A percentile compares a stretch with the other conserved stretches of the same genome.
These are phyloP conservation scores for Protea cynaroides DNA, from an alignment of 164 flowering plant genomes.

Conservation along the genomic window DNA sequence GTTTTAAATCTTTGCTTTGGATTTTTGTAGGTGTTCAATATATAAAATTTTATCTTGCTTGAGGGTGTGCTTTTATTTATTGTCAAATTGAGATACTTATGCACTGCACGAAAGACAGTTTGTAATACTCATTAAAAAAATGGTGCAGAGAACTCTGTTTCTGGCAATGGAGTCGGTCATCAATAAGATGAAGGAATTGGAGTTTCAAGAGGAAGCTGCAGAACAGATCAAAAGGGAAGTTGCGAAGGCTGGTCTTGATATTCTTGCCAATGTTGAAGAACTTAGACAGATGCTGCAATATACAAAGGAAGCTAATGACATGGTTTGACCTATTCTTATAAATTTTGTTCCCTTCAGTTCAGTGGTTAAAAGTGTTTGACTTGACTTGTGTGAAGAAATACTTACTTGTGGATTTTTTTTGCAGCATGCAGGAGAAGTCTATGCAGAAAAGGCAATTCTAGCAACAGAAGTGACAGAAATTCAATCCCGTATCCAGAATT, in stretches of 20 bases:
- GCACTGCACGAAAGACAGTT: neutral
- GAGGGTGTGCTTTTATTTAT: neutral
- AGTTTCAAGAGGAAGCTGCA: slow-evolving; percentile 54
- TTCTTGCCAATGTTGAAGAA: slow-evolving; percentile 52
- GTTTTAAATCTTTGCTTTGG: no score
- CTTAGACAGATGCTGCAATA: slow-evolving; percentile 52
- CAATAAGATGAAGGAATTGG: slow-evolving; percentile 60
- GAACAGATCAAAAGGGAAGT: slow-evolving; percentile 62
- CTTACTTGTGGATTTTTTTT: slow-evolving; percentile 7
- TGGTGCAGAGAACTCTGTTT: slow-evolving; percentile 63
- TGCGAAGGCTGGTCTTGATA: slow-evolving; percentile 43
- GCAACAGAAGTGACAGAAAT: slow-evolving; percentile 88
- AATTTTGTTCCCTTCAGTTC: neutral
- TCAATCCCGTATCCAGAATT: slow-evolving; percentile 55
- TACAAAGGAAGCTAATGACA: slow-evolving; percentile 81
- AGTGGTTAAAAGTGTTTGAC: neutral
- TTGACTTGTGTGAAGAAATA: neutral
- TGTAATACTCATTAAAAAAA: neutral
- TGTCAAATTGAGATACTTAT: neutral
- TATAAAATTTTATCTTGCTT: neutral
- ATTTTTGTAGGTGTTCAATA: no score
- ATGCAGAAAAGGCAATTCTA: slow-evolving; percentile 85
- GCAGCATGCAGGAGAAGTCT: slow-evolving; percentile 90
- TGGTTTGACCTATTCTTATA: slow-evolving; percentile 36
- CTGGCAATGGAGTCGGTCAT: slow-evolving; percentile 50